Evolutionary conservation across 768 basidiomycete species (phyloP).

Genomic region (Russula brevipes): DNA sequence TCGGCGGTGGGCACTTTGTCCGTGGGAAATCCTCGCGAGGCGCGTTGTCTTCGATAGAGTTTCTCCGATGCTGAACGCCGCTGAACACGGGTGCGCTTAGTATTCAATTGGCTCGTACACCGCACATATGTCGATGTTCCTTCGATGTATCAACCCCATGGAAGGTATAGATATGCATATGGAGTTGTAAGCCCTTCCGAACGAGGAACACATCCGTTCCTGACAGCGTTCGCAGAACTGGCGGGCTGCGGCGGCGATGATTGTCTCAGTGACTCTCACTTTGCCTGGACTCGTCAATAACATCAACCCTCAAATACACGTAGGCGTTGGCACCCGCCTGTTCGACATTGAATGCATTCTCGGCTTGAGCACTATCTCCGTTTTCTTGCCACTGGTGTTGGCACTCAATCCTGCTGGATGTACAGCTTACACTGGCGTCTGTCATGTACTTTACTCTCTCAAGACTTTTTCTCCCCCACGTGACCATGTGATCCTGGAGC

Average conservation of each 20-base stretch:
- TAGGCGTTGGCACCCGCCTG: conserved; percentile 51
- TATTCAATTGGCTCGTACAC: conserved; percentile 68
- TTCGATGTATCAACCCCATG: conserved; percentile 75
- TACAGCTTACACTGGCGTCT: conserved; percentile 22
- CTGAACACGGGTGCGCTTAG: conserved; percentile 32
- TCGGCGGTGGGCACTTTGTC: too few relatives aligned
- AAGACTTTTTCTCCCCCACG: conserved; percentile 15
- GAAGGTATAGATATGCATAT: conserved; percentile 70
- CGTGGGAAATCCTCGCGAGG: too few relatives aligned
- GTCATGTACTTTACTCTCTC: conserved; percentile 18
- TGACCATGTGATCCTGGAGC: conserved; percentile 16
- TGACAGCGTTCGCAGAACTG: conserved; percentile 56
- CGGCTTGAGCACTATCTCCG: conserved; percentile 41
- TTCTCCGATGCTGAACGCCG: not conserved
- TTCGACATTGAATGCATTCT: conserved; percentile 76
- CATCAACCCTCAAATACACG: conserved; percentile 59
- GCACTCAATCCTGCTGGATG: not conserved
- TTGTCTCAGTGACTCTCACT: conserved; percentile 63
- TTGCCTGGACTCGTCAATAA: conserved; percentile 74
- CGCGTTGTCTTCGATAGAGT: not conserved
- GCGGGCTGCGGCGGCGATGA: conserved; percentile 64
- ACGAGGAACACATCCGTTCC: not conserved
- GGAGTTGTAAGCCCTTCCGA: conserved; percentile 49
- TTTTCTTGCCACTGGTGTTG: not conserved
- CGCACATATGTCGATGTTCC: conserved; percentile 69